Evolutionary conservation across 2,329 filamentous ascomycete species (phyloP).

Genomic region (Pochonia chlamydosporia): DNA sequence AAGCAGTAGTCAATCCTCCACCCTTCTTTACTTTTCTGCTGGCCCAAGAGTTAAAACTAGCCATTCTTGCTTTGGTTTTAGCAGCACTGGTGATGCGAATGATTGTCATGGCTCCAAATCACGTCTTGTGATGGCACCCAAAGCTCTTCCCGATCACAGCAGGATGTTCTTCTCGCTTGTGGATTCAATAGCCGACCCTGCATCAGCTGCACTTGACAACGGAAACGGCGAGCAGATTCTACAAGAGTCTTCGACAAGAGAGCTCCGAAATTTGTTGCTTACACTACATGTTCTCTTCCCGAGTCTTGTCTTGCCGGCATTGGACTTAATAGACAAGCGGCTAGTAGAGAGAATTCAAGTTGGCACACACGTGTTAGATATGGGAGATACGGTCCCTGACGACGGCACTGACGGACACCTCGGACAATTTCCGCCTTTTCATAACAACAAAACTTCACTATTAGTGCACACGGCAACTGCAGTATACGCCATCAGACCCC

Average conservation of each 20-base stretch:
- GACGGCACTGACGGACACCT: background rate
- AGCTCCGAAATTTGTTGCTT: slow-evolving; percentile 51
- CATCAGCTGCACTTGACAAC: background rate
- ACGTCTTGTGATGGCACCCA: background rate
- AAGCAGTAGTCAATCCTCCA: too few species aligned
- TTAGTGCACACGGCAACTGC: background rate
- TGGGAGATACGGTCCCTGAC: background rate
- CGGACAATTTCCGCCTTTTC: background rate
- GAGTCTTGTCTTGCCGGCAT: slow-evolving; percentile 70
- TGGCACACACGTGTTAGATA: background rate
- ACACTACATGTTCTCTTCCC: slow-evolving; percentile 85
- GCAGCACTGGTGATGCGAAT: background rate
- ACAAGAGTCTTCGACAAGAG: slow-evolving; percentile 17
- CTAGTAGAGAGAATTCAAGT: slow-evolving; percentile 42
- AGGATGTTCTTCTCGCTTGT: slow-evolving; percentile 4
- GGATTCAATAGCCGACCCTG: background rate
- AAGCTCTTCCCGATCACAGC: background rate
- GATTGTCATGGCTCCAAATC: background rate
- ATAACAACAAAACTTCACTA: background rate
- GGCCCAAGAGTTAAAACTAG: too few species aligned
- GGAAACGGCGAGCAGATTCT: background rate
- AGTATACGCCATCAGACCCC: slow-evolving; percentile 62
- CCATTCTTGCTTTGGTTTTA: too few species aligned
- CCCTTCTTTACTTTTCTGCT: too few species aligned
- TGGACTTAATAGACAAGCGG: slow-evolving; percentile 79